These are phyloP conservation scores for Pseudonitzschia delicatissima DNA, from an alignment of 108 stramenopile species.

Conservation along the genomic window DNA sequence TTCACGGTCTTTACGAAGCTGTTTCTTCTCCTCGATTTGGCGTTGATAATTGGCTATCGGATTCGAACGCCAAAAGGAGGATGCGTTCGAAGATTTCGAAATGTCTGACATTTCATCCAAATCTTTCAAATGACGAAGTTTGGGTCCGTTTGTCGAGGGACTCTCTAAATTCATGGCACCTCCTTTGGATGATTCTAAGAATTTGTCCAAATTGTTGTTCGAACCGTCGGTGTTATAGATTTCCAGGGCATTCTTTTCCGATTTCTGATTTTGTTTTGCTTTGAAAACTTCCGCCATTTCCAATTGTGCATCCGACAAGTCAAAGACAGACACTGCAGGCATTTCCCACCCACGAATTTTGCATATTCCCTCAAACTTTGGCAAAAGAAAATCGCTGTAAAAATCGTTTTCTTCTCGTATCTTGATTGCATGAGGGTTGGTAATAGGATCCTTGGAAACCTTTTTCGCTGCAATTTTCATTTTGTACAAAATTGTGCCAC, in stretches of 20 bases:
- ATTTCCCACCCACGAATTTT: slow-evolving; percentile 76
- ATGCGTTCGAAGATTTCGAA: slow-evolving; percentile 5
- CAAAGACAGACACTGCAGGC: slow-evolving; percentile 72
- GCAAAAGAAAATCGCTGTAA: slow-evolving; percentile 82
- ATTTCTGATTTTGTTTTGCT: slow-evolving; percentile 32
- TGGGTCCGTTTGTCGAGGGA: not conserved
- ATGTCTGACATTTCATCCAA: slow-evolving; percentile 26
- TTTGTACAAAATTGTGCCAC: slow-evolving; percentile 79
- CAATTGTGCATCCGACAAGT: slow-evolving; percentile 53
- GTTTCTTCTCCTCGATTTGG: slow-evolving; percentile 29
- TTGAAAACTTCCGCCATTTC: slow-evolving; percentile 28
- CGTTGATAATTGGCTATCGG: slow-evolving; percentile 38
- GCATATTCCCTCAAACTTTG: slow-evolving; percentile 79
- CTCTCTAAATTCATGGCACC: slow-evolving; percentile 13
- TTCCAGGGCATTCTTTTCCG: slow-evolving; percentile 11
- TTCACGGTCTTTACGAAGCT: slow-evolving; percentile 27
- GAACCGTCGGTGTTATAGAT: not conserved
- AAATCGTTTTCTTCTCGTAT: slow-evolving; percentile 82
- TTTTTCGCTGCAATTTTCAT: slow-evolving; percentile 74
- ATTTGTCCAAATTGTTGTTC: slow-evolving; percentile 9
- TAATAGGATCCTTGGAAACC: slow-evolving; percentile 67
- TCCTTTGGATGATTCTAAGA: slow-evolving; percentile 10
- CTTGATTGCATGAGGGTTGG: slow-evolving; percentile 68
- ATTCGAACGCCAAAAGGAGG: slow-evolving; percentile 31
- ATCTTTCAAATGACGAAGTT: slow-evolving; percentile 10